Conservation (phyloP, 2,329 filamentous ascomycete genomes). For the Cryphonectria nitschkei region DNA sequence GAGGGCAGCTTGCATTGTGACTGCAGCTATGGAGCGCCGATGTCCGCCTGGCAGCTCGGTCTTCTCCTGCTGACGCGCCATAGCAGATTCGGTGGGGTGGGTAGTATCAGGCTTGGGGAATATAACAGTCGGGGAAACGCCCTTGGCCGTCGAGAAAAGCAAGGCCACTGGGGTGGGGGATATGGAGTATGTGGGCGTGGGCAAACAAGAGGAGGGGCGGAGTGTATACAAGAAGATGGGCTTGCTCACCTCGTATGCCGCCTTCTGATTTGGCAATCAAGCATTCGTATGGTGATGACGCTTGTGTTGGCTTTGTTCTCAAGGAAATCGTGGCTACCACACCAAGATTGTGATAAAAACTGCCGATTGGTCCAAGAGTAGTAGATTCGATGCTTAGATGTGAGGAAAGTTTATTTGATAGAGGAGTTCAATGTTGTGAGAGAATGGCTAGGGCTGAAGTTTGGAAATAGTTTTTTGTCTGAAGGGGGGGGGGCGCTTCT, state of each 20-base stretch:
- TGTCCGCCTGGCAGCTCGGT: background rate
- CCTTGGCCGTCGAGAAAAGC: background rate
- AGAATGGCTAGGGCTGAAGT: background rate
- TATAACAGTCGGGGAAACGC: background rate
- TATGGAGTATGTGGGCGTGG: background rate
- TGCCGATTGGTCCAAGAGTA: slow-evolving; percentile 1
- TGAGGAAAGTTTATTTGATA: background rate
- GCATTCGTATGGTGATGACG: background rate
- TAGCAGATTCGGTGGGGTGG: background rate
- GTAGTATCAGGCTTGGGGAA: background rate
- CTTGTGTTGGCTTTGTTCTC: background rate
- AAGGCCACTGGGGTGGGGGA: background rate
- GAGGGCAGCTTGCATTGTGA: background rate
- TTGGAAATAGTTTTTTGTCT: background rate
- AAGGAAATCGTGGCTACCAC: background rate
- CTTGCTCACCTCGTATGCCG: slow-evolving; percentile 5
- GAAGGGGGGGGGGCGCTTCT: background rate
- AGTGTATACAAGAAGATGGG: background rate
- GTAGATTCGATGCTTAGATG: background rate
- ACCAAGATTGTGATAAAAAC: background rate
- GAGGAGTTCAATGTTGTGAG: no score
- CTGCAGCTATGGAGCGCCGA: background rate
- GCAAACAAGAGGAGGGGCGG: background rate
- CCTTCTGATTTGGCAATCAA: background rate
- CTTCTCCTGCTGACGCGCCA: background rate